phyloP scores from a whole-genome alignment of 352 stramenopile genomes.

The Vaucheria bursata region DNA sequence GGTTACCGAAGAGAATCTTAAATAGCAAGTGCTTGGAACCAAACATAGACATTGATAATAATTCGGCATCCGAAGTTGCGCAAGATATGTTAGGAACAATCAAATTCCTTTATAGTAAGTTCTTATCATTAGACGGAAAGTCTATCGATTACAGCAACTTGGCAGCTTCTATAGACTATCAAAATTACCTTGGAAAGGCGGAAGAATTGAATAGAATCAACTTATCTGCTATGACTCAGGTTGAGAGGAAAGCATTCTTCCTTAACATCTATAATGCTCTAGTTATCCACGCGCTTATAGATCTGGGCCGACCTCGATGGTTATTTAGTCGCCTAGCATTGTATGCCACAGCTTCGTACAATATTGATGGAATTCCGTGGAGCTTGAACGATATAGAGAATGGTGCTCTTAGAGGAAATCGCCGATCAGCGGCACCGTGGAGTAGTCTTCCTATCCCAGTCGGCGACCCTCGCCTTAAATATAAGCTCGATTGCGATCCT shows the following conservation, averaged over 20 bases:
- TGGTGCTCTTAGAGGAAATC: slow-evolving; percentile 57
- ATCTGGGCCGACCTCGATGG: slow-evolving; percentile 45
- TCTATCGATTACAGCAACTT: not conserved
- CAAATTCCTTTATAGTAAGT: not conserved
- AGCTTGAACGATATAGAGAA: slow-evolving; percentile 60
- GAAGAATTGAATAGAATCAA: not conserved
- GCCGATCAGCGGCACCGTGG: not conserved
- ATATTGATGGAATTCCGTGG: slow-evolving; percentile 50
- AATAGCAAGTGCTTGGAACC: not conserved
- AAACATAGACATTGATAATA: not conserved
- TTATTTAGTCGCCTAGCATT: slow-evolving; percentile 9
- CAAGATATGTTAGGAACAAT: not conserved
- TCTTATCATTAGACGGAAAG: not conserved
- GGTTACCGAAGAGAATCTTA: not conserved
- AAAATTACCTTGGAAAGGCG: not conserved
- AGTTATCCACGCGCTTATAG: slow-evolving; percentile 59
- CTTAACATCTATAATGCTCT: slow-evolving; percentile 68
- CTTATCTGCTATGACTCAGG: not conserved
- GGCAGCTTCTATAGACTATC: not conserved
- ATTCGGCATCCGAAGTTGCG: not conserved
- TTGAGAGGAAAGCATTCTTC: slow-evolving; percentile 51
- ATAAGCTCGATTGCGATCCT: slow-evolving; percentile 46
- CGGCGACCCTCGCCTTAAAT: not conserved
- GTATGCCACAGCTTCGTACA: slow-evolving; percentile 45
- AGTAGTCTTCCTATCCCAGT: not conserved